These are phyloP conservation scores for Fabrea salina DNA, from an alignment of 169 alveolate species.

Conservation along the genomic window DNA sequence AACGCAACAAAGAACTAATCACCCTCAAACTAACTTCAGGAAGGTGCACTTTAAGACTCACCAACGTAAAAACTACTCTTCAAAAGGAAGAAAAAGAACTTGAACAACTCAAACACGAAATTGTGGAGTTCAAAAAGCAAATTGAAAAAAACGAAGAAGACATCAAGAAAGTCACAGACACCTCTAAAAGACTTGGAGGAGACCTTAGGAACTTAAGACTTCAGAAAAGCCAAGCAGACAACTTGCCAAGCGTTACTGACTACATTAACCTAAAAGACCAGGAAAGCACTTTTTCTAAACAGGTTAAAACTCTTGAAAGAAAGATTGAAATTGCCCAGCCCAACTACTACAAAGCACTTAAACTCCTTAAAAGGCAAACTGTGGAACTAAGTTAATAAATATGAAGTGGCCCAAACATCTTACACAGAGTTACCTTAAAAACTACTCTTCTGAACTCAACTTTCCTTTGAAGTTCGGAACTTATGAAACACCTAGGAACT, in stretches of 20 bases:
- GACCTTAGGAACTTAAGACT: slow-evolving; percentile 42
- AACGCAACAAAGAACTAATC: slow-evolving; percentile 81
- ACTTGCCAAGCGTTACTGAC: slow-evolving; percentile 59
- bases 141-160: slow-evolving; percentile 56
- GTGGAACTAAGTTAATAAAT: background rate
- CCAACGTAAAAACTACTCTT: slow-evolving; percentile 50
- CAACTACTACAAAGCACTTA: slow-evolving; percentile 56
- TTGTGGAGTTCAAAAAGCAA: slow-evolving; percentile 45
- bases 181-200: slow-evolving; percentile 31
- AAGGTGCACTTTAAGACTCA: slow-evolving; percentile 53
- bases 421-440: background rate
- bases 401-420: slow-evolving; percentile 18
- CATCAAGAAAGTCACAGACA: slow-evolving; percentile 46
- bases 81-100: slow-evolving; percentile 45
- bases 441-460: background rate
- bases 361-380: too few relatives aligned
- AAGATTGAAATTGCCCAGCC: slow-evolving; percentile 79
- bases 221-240: slow-evolving; percentile 46
- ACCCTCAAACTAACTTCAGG: slow-evolving; percentile 76
- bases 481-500: background rate
- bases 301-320: slow-evolving; percentile 67
- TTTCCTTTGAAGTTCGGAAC: slow-evolving; percentile 27
- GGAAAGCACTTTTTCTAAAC: slow-evolving; percentile 52
- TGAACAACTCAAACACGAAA: slow-evolving; percentile 30
- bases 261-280: slow-evolving; percentile 65